Conservation (phyloP, 306 rosid genomes). For the Cajanus cajan region DNA sequence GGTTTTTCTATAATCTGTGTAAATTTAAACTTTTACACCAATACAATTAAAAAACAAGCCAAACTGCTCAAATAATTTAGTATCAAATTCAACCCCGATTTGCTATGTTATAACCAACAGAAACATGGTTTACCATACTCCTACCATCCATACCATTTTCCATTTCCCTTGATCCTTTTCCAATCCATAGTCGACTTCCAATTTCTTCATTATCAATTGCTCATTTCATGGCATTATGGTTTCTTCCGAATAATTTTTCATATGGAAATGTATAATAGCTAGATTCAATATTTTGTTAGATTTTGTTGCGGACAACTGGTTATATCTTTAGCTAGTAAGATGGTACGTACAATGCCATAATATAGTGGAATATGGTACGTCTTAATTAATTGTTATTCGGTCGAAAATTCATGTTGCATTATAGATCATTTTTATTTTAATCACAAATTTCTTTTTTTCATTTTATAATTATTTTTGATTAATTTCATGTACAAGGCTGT, state of each 20-base stretch:
- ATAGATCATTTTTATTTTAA: slow-evolving; percentile 20
- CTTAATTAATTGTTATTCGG: slow-evolving; percentile 23
- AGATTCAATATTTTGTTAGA: slow-evolving; percentile 27
- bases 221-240: background rate
- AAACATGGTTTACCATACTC: no score
- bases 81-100: no score
- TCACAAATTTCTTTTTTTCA: slow-evolving; percentile 18
- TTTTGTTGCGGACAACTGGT: slow-evolving; percentile 6
- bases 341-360: background rate
- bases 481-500: slow-evolving; percentile 5
- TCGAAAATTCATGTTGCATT: slow-evolving; percentile 29
- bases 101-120: no score
- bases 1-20: no score
- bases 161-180: slow-evolving; percentile 25
- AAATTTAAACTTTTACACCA: no score
- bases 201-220: background rate
- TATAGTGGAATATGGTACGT: slow-evolving; percentile 6
- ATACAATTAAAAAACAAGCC: no score
- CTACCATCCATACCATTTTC: slow-evolving; percentile 5
- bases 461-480: background rate
- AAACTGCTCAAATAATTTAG: no score
- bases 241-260: background rate
- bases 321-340: slow-evolving; percentile 16
- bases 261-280: background rate
- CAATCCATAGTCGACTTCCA: slow-evolving; percentile 5